phyloP scores from a whole-genome alignment of 2,329 filamentous ascomycete genomes.

The Calonectria ilicicola region DNA sequence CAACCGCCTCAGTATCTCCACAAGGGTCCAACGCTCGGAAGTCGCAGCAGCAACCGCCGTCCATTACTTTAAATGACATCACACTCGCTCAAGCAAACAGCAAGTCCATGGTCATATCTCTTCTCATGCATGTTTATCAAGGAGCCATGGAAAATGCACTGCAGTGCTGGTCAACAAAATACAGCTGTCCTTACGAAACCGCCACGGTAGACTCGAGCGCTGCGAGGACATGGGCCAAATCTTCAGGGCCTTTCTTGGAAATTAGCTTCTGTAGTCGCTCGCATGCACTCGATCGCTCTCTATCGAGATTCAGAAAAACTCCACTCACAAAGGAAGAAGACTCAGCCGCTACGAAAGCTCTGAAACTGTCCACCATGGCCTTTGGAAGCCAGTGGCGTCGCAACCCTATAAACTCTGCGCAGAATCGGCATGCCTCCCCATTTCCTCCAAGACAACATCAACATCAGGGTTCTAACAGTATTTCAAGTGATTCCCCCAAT shows the following conservation, averaged over 20 bases:
- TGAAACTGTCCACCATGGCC: not conserved
- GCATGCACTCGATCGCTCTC: not conserved
- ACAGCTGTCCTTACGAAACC: not conserved
- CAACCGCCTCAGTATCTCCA: not conserved
- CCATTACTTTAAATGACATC: not conserved
- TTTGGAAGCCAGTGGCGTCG: constrained; percentile 2
- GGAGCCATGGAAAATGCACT: not conserved
- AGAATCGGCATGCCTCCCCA: not conserved
- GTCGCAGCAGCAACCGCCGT: not conserved
- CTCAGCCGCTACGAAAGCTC: not conserved
- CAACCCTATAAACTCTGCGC: not conserved
- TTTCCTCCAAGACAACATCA: not conserved
- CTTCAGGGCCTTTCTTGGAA: not conserved
- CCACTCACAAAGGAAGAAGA: not conserved
- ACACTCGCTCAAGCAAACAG: not conserved
- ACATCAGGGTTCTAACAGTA: too few species aligned
- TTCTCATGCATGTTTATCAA: not conserved
- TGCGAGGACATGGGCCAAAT: too few species aligned
- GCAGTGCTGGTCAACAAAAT: not conserved
- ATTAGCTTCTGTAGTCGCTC: not conserved
- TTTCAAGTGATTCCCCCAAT: not conserved
- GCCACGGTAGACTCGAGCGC: too few species aligned
- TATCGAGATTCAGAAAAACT: not conserved
- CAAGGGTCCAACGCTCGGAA: not conserved
- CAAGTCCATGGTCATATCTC: not conserved